These are phyloP conservation scores for Trematosphaeria pertusa DNA, from an alignment of 2,329 filamentous ascomycete genomes.

Conservation along the genomic window DNA sequence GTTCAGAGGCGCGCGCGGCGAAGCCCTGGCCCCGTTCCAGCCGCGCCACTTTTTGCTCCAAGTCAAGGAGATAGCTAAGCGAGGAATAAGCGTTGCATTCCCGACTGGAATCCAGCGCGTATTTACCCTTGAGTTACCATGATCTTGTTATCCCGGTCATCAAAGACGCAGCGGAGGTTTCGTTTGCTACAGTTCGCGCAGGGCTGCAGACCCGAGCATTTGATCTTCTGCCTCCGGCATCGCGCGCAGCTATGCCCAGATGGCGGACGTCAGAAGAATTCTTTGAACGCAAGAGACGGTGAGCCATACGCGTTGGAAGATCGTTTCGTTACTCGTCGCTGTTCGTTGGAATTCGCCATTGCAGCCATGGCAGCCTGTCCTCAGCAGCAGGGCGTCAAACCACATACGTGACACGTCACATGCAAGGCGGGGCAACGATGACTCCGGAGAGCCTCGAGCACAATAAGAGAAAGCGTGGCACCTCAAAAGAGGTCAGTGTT, in stretches of 20 bases:
- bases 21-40: slow-evolving; percentile 18
- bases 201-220: slow-evolving; percentile 40
- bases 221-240: slow-evolving; percentile 41
- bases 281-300: too few species aligned
- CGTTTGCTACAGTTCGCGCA: slow-evolving; percentile 37
- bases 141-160: slow-evolving; percentile 43
- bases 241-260: slow-evolving; percentile 28
- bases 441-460: too few species aligned
- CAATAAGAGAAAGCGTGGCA: too few species aligned
- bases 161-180: slow-evolving; percentile 34
- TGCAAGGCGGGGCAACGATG: too few species aligned
- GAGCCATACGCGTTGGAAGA: slow-evolving; percentile 30
- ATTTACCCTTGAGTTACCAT: slow-evolving; percentile 35
- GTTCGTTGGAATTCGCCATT: slow-evolving; percentile 31
- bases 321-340: slow-evolving; percentile 31
- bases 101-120: too few species aligned
- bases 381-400: background rate
- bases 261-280: too few species aligned
- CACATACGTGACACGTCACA: too few species aligned
- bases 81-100: background rate
- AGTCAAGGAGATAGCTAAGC: slow-evolving; percentile 34
- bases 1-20: slow-evolving; percentile 1
- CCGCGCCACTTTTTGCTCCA: slow-evolving; percentile 30
- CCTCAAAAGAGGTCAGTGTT: too few species aligned
- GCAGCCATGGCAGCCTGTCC: slow-evolving; percentile 2